Conservation (phyloP, 352 stramenopile species). For the Phytophthora cactorum region DNA sequence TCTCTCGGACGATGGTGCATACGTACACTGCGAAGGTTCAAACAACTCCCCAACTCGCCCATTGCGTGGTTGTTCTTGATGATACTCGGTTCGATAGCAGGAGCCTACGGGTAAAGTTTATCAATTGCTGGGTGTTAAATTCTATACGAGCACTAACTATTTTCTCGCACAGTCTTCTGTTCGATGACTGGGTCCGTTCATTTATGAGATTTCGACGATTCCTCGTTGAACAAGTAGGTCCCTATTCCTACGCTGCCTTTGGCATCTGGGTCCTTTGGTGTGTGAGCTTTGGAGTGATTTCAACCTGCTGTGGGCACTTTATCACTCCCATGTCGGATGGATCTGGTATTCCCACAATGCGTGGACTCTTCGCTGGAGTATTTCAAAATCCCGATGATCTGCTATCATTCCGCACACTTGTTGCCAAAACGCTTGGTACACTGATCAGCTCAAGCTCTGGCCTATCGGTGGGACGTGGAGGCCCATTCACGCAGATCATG, state of each 20-base stretch:
- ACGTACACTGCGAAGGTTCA: conserved; percentile 66
- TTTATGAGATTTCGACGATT: conserved; percentile 58
- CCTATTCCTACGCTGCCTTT: conserved; percentile 67
- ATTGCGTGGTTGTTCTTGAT: conserved; percentile 83
- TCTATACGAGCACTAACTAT: neutral
- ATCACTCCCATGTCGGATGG: conserved; percentile 69
- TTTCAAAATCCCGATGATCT: conserved; percentile 78
- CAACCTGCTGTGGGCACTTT: conserved; percentile 66
- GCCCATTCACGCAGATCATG: conserved; percentile 83
- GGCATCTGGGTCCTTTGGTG: conserved; percentile 77
- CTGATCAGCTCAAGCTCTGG: conserved; percentile 72
- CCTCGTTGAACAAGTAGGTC: conserved; percentile 55
- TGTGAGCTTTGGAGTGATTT: conserved; percentile 53
- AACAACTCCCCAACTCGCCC: conserved; percentile 81
- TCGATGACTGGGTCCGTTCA: conserved; percentile 75
- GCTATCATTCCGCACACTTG: conserved; percentile 69
- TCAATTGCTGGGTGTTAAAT: neutral
- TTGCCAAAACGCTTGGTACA: conserved; percentile 75
- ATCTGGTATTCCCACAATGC: conserved; percentile 82
- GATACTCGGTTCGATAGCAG: conserved; percentile 62
- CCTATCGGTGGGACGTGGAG: conserved; percentile 72
- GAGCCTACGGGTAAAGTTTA: conserved; percentile 62
- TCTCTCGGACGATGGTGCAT: conserved; percentile 67
- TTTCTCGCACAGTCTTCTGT: conserved; percentile 45
- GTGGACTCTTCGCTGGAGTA: conserved; percentile 79